Percentiles rank a stretch among this genome's conserved stretches.
Conservation (phyloP, 2,329 filamentous ascomycete species). For the Xylariaceae sp. region DNA sequence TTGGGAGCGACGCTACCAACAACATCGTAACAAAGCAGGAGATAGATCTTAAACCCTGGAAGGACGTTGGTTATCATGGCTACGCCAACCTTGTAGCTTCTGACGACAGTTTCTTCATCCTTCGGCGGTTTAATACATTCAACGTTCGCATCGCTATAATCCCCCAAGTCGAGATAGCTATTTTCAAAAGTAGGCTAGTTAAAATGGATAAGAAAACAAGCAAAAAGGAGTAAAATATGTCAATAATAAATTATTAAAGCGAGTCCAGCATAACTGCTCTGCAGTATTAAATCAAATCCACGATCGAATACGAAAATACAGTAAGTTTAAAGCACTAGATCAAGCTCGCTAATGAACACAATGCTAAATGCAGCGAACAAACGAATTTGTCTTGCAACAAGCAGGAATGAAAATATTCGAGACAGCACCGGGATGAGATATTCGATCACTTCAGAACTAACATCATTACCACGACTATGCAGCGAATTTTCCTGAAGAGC, state of each 20-base stretch:
- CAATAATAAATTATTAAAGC: slow-evolving; percentile 39
- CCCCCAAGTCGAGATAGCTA: slow-evolving; percentile 44
- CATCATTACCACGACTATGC: slow-evolving; percentile 27
- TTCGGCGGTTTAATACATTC: slow-evolving; percentile 42
- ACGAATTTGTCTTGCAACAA: slow-evolving; percentile 35
- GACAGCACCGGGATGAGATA: slow-evolving; percentile 25
- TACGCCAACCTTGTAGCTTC: slow-evolving; percentile 39
- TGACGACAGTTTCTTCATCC: slow-evolving; percentile 40
- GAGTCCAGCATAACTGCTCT: slow-evolving; percentile 29
- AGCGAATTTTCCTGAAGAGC: slow-evolving; percentile 21
- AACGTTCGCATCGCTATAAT: slow-evolving; percentile 41
- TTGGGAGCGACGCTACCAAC: neutral
- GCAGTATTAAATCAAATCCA: slow-evolving; percentile 25
- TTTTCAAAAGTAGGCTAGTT: slow-evolving; percentile 39
- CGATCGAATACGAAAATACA: slow-evolving; percentile 31
- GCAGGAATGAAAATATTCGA: slow-evolving; percentile 23
- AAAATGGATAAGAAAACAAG: slow-evolving; percentile 37
- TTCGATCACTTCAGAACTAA: slow-evolving; percentile 37
- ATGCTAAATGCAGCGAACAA: neutral
- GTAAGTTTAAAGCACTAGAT: too few relatives aligned
- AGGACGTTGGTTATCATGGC: slow-evolving; percentile 41
- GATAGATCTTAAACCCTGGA: slow-evolving; percentile 36
- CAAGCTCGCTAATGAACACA: neutral
- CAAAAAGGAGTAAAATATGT: slow-evolving; percentile 24
- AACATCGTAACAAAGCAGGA: neutral